Evolutionary conservation across 2,329 filamentous ascomycete species (phyloP), one percentile per base, ranked within the genome.

Genomic region (Aureobasidium sp.): DNA sequence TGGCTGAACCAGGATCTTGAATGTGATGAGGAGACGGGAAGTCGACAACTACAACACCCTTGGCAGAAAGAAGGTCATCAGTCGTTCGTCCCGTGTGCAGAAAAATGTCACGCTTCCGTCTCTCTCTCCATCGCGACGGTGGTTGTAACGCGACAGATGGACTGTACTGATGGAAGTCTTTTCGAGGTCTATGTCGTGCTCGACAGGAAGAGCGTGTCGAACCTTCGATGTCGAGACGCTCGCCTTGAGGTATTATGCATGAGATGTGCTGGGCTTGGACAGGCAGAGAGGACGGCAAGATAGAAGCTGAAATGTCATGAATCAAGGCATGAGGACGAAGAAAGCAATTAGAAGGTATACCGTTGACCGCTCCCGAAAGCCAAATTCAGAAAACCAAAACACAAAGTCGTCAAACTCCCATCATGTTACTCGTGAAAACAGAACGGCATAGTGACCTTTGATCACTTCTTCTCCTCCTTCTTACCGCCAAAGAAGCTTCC

Each of bases 401-500:
- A 31, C 9, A 17, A 7, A 42, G 31, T 14, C 52, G n/a, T 31
- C 25, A 41, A 51, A 44, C 31, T 14, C 25, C 25, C 52, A 57
- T 44, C 53, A 27, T 57, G 53, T 36, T 44, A 57, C 11, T 57
- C 53, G 53, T 57, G n/a, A 57, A 44, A 44, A 45, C n/a, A 17
- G 17, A 29, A 17, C 15, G n/a, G 15, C 7, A 29, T 15, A 29
- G 25, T 14, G 27, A 29, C 14, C 20, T 52, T 25, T 39, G 49
- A 39, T 52, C 34, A 52, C 63, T 64, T 64, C 63, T 64, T 64
- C 45, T 68, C 65, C 55, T 71, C 66, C 67, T 72, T 71, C 64
- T 70, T 70, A 9, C 70, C 68, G 29, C 71, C 71, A 11, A 69
- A 68, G 8, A 72, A 67, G 59, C 73, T 64, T 27, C 70, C 68